phyloP scores from a whole-genome alignment of 768 basidiomycete species.

The Flagelloscypha sp. region DNA sequence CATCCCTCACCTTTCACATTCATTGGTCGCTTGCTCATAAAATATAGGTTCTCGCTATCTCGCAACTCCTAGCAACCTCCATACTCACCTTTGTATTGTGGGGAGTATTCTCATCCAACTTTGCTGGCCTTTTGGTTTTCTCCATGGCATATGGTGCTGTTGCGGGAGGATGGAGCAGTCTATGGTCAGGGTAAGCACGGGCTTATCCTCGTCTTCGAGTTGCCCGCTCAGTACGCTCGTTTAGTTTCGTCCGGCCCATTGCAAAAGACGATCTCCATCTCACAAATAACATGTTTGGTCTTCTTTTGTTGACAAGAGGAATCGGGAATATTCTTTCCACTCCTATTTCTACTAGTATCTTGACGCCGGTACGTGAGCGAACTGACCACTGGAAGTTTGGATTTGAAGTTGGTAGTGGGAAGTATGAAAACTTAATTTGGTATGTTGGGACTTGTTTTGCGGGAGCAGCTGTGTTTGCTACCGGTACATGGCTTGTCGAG shows the following conservation, averaged over 20 bases:
- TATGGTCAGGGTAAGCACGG: conserved; percentile 18
- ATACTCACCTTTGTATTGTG: conserved; percentile 21
- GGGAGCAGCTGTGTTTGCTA: conserved; percentile 17
- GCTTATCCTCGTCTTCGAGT: conserved; percentile 10
- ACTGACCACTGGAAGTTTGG: conserved; percentile 7
- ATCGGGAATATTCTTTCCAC: conserved; percentile 23
- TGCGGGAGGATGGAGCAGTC: conserved; percentile 21
- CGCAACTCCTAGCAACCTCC: conserved; percentile 13
- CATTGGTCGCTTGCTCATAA: no score
- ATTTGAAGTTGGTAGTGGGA: conserved; percentile 20
- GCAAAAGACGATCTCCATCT: conserved; percentile 19
- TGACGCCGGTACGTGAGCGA: conserved; percentile 2
- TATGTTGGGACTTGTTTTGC: conserved; percentile 24
- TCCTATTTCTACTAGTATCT: conserved; percentile 12
- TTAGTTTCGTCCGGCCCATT: neutral
- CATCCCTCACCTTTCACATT: no score
- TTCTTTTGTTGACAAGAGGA: conserved; percentile 20
- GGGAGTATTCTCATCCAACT: conserved; percentile 19
- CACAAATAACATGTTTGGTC: conserved; percentile 17
- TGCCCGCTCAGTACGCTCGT: conserved; percentile 14
- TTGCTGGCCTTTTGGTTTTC: conserved; percentile 18
- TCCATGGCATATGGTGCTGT: conserved; percentile 18
- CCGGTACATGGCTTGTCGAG: no score
- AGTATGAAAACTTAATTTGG: conserved; percentile 19
- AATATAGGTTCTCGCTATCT: conserved; percentile 12